These are phyloP conservation scores for Epichloe bromicola DNA, from an alignment of 2,329 filamentous ascomycete species.

Conservation along the genomic window DNA sequence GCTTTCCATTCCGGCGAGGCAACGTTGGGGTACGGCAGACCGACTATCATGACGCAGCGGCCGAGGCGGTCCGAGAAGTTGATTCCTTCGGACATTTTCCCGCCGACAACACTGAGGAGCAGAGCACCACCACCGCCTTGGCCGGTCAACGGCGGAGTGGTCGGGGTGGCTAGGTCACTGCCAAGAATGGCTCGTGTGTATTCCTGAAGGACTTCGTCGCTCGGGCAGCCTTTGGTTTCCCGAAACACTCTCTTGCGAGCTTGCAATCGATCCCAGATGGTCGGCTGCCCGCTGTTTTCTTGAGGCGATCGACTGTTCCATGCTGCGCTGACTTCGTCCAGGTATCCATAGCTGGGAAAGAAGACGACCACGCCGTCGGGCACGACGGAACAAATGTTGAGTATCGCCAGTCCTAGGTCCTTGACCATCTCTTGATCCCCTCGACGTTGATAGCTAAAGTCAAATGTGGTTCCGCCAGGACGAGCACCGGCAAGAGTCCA, in stretches of 20 bases:
- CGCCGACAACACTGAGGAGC: conserved; percentile 81
- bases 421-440: conserved; percentile 54
- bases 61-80: conserved; percentile 91
- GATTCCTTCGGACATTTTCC: conserved; percentile 93
- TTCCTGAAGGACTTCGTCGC: conserved; percentile 57
- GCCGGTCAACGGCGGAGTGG: neutral
- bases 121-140: conserved; percentile 47
- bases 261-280: conserved; percentile 46
- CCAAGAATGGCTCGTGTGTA: conserved; percentile 58
- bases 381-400: conserved; percentile 59
- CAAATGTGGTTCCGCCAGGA: conserved; percentile 43
- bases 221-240: conserved; percentile 40
- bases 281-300: conserved; percentile 16
- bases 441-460: conserved; percentile 78
- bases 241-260: conserved; percentile 50
- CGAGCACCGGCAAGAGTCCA: conserved; percentile 47
- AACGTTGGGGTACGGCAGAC: conserved; percentile 84
- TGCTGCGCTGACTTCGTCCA: conserved; percentile 54
- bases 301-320: conserved; percentile 36
- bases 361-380: conserved; percentile 89
- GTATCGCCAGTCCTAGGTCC: conserved; percentile 60
- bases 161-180: conserved; percentile 6
- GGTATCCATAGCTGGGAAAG: conserved; percentile 88
- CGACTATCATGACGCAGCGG: conserved; percentile 80
- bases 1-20: conserved; percentile 86